Base-by-base conservation (phyloP, 2,329 filamentous ascomycete species). In the Chaetomium strumarium region DNA sequence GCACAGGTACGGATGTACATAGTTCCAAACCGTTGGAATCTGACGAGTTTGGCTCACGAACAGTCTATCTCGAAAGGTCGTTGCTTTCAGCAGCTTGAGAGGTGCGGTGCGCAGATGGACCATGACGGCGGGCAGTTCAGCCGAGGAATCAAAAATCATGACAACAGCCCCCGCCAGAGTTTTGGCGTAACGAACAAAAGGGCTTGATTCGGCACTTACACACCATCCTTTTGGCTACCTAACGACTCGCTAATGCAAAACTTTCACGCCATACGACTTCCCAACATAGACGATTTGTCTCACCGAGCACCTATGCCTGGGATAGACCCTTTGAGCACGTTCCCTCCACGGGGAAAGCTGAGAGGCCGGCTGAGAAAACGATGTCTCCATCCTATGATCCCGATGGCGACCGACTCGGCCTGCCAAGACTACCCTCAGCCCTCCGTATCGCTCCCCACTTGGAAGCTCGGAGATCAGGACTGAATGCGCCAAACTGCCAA, bases 341-440 rank as follows among this genome's bases (percentile, higher is more conserved):
- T 51, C 41, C 42, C 49, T 20, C 14, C 16, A 24, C 8, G 33
- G 8, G 13, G 16, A 24, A 17, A 34, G 20, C 6, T 51, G 42
- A 51, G 42, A 51, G 49, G 49, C 42, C 29, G 24, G 42, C 19
- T 6, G 17, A 17, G 36, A 34, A 4, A 24, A 4, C 24, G 7
- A 24, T 24, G 24, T 24, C 24, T 24, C 24, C 24, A 24, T 31
- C 36, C 14, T 3, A 47, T 12, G n/a, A 24, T n/a, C n/a, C n/a
- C n/a, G n/a, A n/a, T n/a, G n/a, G n/a, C n/a, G n/a, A 48, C 44
- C 38, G 43, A 38, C 50, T 48, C 49, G 42, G 47, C 38, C 46
- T 46, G 49, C 50, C 49, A 55, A 55, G 50, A 20, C 45, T 49
- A 38, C 19, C 38, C 13, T 34, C 36, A 24, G 40, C 37, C 49